Percentiles rank a stretch among this genome's conserved stretches.
Evolutionary conservation across 1,284 basidiomycete species (phyloP).

Genomic region (Mycena sp.): DNA sequence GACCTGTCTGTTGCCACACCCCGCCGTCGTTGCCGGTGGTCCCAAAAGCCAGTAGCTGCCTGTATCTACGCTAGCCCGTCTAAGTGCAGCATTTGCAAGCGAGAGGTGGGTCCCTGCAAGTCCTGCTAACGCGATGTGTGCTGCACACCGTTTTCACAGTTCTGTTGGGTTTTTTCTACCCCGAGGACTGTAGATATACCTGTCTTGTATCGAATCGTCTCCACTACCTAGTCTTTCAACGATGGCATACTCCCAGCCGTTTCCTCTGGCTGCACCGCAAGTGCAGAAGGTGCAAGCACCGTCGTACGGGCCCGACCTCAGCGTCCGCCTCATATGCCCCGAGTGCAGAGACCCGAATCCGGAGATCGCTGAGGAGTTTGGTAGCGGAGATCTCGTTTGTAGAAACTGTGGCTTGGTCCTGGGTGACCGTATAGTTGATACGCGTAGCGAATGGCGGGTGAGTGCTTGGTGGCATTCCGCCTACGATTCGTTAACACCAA

Average conservation of each 20-base stretch:
- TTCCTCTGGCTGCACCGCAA: constrained; percentile 69
- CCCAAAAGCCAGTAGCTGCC: not conserved
- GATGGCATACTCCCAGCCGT: constrained; percentile 70
- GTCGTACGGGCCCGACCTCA: constrained; percentile 83
- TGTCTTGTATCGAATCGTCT: constrained; percentile 10
- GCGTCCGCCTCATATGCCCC: constrained; percentile 92
- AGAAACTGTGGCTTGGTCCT: constrained; percentile 95
- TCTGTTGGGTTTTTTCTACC: constrained; percentile 18
- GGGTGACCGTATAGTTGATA: constrained; percentile 97
- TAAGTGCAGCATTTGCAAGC: constrained; percentile 12
- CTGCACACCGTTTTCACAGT: constrained; percentile 26
- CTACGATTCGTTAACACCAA: constrained; percentile 27
- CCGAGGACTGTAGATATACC: constrained; percentile 5
- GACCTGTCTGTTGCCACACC: not conserved
- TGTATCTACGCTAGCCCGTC: constrained; percentile 10
- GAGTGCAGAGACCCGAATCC: constrained; percentile 94
- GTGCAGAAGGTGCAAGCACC: constrained; percentile 59
- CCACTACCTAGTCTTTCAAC: constrained; percentile 2
- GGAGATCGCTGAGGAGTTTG: constrained; percentile 97
- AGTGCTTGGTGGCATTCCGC: constrained; percentile 48
- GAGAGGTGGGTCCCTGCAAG: constrained; percentile 24
- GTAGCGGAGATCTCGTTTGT: constrained; percentile 97
- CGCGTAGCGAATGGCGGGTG: constrained; percentile 97
- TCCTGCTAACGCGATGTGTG: constrained; percentile 15
- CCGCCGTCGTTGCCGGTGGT: constrained; percentile 12